Base-by-base conservation (phyloP, 352 stramenopile species). In the Phytophthora tubulina region DNA sequence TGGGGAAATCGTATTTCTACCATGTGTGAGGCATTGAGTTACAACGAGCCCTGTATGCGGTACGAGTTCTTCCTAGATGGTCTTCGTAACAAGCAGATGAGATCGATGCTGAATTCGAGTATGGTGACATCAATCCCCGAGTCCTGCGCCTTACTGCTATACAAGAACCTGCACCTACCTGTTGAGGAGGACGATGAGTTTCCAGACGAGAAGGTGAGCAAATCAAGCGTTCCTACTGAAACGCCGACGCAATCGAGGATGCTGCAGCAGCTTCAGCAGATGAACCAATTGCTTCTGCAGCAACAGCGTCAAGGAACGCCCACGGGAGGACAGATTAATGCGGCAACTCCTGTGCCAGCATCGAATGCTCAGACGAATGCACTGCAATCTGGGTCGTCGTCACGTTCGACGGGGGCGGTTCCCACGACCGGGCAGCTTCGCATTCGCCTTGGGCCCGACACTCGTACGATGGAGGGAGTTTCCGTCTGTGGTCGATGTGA, bases 51-150 rank as follows among this genome's bases (percentile, higher is more conserved):
- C 2, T 27, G 48, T 5, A 59, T 67, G 38, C 11, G 49, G 4
- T 67, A 27, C 14, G 21, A 67, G 59, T 53, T 59, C 30, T 58
- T 67, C 48, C 10, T 58, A 0, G 38, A 57, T 10, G 59, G 59
- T 3, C 6, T 59, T 2, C 9, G n/a, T 1, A 67, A 59, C 36
- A 45, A 42, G 27, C 14, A 17, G 14, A 51, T 53, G 21, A 38
- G 11, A 7, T 35, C 59, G 1, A 39, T 67, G 36, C 21, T 67
- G 5, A 27, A 52, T 6, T 38, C 38, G n/a, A n/a, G n/a, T n/a
- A n/a, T n/a, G n/a, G n/a, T n/a, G n/a, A n/a, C n/a, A n/a, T n/a
- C n/a, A n/a, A 51, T 59, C 7, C 35, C 35, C 6, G 14, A 67
- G 11, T 27, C 36, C 0, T 41, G 46, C 0, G 27, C 35, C 0